Conservation (phyloP, 78 protist species). For the Reticulomyxa filosa region DNA sequence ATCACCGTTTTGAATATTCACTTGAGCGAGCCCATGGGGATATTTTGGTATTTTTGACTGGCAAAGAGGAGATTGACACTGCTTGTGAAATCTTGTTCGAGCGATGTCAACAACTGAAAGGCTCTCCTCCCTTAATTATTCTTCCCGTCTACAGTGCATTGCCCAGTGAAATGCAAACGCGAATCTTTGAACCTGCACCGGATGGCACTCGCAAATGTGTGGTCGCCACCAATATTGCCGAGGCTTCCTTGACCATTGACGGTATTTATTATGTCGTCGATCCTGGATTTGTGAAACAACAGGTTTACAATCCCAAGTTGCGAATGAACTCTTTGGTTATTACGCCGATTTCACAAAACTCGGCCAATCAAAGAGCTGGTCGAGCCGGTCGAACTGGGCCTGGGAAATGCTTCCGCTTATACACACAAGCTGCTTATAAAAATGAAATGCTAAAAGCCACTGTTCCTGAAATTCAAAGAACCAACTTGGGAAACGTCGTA, state of each 20-base stretch:
- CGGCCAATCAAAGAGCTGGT: slow-evolving; percentile 35
- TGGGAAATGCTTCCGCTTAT: slow-evolving; percentile 91
- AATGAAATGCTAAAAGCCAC: slow-evolving; percentile 72
- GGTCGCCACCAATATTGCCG: slow-evolving; percentile 51
- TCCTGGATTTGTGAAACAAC: slow-evolving; percentile 69
- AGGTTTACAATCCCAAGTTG: slow-evolving; percentile 66
- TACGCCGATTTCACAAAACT: slow-evolving; percentile 75
- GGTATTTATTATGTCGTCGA: slow-evolving; percentile 61
- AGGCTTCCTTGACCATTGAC: slow-evolving; percentile 40
- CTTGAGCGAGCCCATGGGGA: slow-evolving; percentile 83
- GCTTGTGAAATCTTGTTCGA: slow-evolving; percentile 79
- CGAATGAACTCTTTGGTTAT: slow-evolving; percentile 87
- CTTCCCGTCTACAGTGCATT: slow-evolving; percentile 50
- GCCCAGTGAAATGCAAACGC: slow-evolving; percentile 32
- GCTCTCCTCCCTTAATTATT: slow-evolving; percentile 13
- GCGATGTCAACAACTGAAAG: slow-evolving; percentile 65
- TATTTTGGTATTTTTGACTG: slow-evolving; percentile 85
- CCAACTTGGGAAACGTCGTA: slow-evolving; percentile 82
- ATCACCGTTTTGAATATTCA: slow-evolving; percentile 68
- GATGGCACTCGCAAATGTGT: slow-evolving; percentile 26
- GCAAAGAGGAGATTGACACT: slow-evolving; percentile 91
- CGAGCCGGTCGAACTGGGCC: slow-evolving; percentile 88
- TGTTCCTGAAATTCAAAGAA: slow-evolving; percentile 96
- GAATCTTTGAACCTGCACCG: slow-evolving; percentile 46
- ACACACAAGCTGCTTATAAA: slow-evolving; percentile 86